Evolutionary conservation across 495 filamentous ascomycete genomes (phyloP).

Genomic region (Penicillium verhagenii): DNA sequence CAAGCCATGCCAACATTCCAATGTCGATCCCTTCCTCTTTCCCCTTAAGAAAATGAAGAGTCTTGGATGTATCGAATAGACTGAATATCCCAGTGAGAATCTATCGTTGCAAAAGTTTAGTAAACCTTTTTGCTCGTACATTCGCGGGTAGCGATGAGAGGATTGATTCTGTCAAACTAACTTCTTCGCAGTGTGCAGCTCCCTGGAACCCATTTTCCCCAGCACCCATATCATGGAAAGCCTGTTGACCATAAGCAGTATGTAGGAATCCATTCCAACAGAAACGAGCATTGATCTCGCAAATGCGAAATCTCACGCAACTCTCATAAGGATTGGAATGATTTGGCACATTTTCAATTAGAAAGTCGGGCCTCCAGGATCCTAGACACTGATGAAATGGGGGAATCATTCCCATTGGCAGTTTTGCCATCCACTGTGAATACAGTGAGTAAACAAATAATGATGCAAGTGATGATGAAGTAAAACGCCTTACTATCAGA

Average conservation of each 20-base stretch:
- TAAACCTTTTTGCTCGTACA: neutral
- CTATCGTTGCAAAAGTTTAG: neutral
- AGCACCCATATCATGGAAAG: slow-evolving; percentile 9
- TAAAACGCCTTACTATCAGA: slow-evolving; percentile 4
- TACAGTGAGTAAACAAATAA: neutral
- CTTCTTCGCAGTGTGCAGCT: slow-evolving; percentile 9
- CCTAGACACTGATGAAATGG: slow-evolving; percentile 21
- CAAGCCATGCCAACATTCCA: slow-evolving; percentile 25
- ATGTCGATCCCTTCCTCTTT: slow-evolving; percentile 36
- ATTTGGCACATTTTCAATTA: slow-evolving; percentile 23
- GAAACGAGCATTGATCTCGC: slow-evolving; percentile 49
- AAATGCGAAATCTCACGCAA: slow-evolving; percentile 30
- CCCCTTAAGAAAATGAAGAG: slow-evolving; percentile 36
- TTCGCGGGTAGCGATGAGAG: neutral
- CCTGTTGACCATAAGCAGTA: slow-evolving; percentile 20
- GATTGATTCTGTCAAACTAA: slow-evolving; percentile 8
- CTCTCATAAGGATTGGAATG: neutral
- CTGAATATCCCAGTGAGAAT: slow-evolving; percentile 15
- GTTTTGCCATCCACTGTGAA: slow-evolving; percentile 7
- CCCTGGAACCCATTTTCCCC: neutral
- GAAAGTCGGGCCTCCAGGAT: slow-evolving; percentile 45
- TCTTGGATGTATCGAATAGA: slow-evolving; percentile 23
- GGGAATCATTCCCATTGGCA: neutral
- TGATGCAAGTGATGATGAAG: neutral
- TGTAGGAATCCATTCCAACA: slow-evolving; percentile 37